Evolutionary conservation across 768 basidiomycete genomes (phyloP).

Genomic region (Mycena leptocephala): DNA sequence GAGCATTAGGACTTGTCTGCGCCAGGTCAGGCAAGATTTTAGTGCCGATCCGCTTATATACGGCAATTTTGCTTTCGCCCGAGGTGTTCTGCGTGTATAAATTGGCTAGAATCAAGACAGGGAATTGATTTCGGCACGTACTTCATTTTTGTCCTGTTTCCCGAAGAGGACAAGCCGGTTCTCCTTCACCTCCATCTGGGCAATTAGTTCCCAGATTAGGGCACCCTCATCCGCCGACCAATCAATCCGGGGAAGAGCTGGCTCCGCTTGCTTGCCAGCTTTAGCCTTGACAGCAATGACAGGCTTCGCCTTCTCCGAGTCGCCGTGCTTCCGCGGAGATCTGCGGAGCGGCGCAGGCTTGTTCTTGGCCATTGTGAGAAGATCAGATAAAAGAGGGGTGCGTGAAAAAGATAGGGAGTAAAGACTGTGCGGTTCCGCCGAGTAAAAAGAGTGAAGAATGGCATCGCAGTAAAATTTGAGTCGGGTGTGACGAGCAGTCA

Average conservation of each 20-base stretch:
- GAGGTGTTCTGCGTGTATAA: not conserved
- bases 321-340: not conserved
- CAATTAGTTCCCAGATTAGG: not conserved
- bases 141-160: not conserved
- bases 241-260: not conserved
- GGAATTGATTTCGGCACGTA: not conserved
- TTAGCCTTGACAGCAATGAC: no score
- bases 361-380: no score
- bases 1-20: not conserved
- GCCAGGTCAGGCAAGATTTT: not conserved
- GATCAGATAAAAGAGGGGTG: no score
- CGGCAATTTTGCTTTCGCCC: not conserved
- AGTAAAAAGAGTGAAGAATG: no score
- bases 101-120: not conserved
- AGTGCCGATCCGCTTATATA: slow-evolving; percentile 1
- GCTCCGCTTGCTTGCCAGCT: not conserved
- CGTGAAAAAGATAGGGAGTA: no score
- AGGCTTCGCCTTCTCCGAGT: not conserved
- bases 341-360: no score
- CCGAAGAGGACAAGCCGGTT: slow-evolving; percentile 15
- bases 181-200: not conserved
- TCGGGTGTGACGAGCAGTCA: no score
- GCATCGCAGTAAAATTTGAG: no score
- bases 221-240: not conserved
- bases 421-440: no score